Base-by-base conservation (phyloP, 306 rosid species). In the Abrus pulchellus region DNA sequence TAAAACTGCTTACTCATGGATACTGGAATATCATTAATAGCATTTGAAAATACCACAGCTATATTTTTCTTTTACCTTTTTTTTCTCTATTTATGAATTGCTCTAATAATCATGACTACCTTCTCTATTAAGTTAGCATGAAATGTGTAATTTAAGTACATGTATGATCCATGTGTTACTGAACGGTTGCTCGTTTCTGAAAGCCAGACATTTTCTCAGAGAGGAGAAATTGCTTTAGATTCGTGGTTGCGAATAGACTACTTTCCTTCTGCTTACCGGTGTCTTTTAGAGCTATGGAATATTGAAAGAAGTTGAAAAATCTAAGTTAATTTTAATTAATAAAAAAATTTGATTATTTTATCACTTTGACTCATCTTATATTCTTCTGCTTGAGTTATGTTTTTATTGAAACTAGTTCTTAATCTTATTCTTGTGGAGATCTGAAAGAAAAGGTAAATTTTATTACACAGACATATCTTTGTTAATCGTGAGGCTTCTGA, bases 11-110 rank as follows among this genome's bases (percentile, higher is more conserved):
- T 83, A 86, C 88, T 88, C 88, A 75, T 87, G 77, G 87, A 84
- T 82, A 65, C 82, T 82, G 84, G 77, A 82, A 86, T 89, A 79
- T 80, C 76, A 84, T 90, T 86, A 83, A 86, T 83, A 83, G 83
- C 79, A 82, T 80, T 77, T 72, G 75, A 82, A 81, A 85, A 81
- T 81, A 78, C 52, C 64, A 52, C 33, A 66, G 36, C 44, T 52
- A 61, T 77, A 44, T 20, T 1, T n/a, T 49, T 57, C n/a, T 33
- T 53, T 44, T 14, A 2, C 49, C 30, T 36, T 28, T 29, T 67
- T 28, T 52, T 5, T 63, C 67, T 74, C 38, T 67, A 30, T 74
- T 30, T 65, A 54, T 30, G 72, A 73, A 28, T 57, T 72, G 68
- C 67, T 30, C 36, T 66, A 53, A 20, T 48, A 27, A 29, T 75